Percentiles rank a stretch among this genome's conserved stretches.
phyloP scores from a whole-genome alignment of 306 rosid species.

The Lagenaria siceraria region DNA sequence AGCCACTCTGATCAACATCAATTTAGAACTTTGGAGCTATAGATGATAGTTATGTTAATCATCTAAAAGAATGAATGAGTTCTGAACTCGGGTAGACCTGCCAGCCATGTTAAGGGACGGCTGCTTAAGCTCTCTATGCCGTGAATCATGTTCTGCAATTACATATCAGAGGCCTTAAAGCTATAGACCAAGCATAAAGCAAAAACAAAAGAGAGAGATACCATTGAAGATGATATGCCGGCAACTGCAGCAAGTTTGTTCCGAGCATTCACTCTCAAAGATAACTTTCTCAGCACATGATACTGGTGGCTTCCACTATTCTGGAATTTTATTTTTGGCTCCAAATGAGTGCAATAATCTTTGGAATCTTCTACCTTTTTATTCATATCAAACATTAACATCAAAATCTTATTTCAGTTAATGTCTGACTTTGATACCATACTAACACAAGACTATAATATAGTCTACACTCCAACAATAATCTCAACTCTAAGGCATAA shows the following conservation, averaged over 20 bases:
- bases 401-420: not conserved
- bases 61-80: not conserved
- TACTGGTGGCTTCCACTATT: constrained; percentile 1
- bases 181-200: not conserved
- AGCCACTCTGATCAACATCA: not conserved
- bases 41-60: not conserved
- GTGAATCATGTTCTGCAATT: not conserved
- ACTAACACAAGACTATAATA: not conserved
- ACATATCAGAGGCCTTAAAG: not conserved
- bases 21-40: not conserved
- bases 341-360: not conserved
- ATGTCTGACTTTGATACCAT: not conserved
- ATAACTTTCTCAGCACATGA: not conserved
- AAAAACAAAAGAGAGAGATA: not conserved
- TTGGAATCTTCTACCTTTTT: not conserved
- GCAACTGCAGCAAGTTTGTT: not conserved
- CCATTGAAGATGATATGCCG: not conserved
- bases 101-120: not conserved
- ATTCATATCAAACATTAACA: constrained; percentile 2
- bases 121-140: not conserved
- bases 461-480: not conserved
- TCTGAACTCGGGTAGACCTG: not conserved
- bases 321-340: not conserved
- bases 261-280: not conserved
- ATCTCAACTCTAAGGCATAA: constrained; percentile 27